Conservation (phyloP, 2,329 filamentous ascomycete species). For the Neonectria coccinea region DNA sequence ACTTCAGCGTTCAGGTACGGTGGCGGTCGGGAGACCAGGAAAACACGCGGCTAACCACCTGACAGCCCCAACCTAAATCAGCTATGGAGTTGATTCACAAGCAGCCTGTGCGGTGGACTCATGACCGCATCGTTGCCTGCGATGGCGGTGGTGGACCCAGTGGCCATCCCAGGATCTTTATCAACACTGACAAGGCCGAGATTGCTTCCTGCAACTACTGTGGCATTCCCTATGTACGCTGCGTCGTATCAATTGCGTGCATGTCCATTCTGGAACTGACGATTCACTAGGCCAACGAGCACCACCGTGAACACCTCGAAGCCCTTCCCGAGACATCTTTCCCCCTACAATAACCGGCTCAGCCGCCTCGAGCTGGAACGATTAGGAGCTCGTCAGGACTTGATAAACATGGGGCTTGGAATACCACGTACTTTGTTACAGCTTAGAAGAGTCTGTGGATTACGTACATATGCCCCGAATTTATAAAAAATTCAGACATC, state of each 20-base stretch:
- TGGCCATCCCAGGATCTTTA: conserved; percentile 94
- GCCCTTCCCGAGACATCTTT: conserved; percentile 84
- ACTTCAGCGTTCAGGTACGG: conserved; percentile 89
- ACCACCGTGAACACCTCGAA: conserved; percentile 86
- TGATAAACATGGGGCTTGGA: conserved; percentile 24
- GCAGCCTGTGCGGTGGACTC: conserved; percentile 92
- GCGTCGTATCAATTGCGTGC: not conserved
- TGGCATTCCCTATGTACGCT: conserved; percentile 87
- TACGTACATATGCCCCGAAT: conserved; percentile 46
- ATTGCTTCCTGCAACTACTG: conserved; percentile 93
- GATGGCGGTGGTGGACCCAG: conserved; percentile 92
- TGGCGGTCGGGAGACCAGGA: conserved; percentile 16
- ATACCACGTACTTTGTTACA: conserved; percentile 32
- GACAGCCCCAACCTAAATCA: conserved; percentile 85
- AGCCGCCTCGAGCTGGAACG: conserved; percentile 29
- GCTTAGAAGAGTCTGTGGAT: conserved; percentile 25
- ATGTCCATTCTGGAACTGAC: conserved; percentile 22
- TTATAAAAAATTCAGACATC: conserved; percentile 33
- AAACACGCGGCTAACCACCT: conserved; percentile 36
- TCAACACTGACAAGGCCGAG: conserved; percentile 98
- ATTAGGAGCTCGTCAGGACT: conserved; percentile 25
- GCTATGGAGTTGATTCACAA: conserved; percentile 97
- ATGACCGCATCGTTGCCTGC: conserved; percentile 84
- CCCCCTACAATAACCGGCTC: conserved; percentile 70
- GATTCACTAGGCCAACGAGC: conserved; percentile 80